Conservation (phyloP, 2,329 filamentous ascomycete genomes). For the Penicillium sp. region DNA sequence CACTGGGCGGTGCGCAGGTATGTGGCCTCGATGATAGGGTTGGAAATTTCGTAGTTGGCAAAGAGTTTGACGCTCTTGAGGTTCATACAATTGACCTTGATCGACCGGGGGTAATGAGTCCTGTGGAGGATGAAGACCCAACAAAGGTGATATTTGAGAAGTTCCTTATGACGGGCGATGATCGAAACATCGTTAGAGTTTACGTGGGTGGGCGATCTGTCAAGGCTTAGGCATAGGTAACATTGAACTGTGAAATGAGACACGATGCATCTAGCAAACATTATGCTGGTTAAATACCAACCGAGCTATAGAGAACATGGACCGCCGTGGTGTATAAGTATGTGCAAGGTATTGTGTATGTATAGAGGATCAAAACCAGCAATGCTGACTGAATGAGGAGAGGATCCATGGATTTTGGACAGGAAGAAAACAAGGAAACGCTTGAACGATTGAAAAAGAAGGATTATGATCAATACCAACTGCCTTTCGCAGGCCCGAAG, state of each 20-base stretch:
- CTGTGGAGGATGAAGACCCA: constrained; percentile 54
- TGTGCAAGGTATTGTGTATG: not conserved
- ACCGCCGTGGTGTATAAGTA: not conserved
- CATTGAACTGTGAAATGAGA: not conserved
- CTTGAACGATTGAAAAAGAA: not conserved
- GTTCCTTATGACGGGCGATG: constrained; percentile 67
- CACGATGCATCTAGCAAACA: not conserved
- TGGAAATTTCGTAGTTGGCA: constrained; percentile 60
- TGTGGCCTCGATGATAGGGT: constrained; percentile 56
- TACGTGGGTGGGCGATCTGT: constrained; percentile 54
- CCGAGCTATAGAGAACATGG: not conserved
- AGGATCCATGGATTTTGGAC: too few species aligned
- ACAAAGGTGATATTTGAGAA: constrained; percentile 58
- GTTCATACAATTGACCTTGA: constrained; percentile 43
- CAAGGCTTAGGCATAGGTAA: constrained; percentile 16
- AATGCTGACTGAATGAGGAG: not conserved
- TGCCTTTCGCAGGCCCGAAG: constrained; percentile 32
- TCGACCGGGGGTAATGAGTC: constrained; percentile 52
- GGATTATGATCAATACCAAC: constrained; percentile 25
- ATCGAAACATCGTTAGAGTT: constrained; percentile 61
- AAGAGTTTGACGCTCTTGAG: constrained; percentile 63
- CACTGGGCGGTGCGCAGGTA: constrained; percentile 62
- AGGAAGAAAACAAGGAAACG: not conserved
- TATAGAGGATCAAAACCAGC: not conserved
- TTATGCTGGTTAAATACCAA: not conserved